These are phyloP conservation scores for Kwoniella dejecticola DNA, from an alignment of 768 basidiomycete genomes.

Conservation along the genomic window DNA sequence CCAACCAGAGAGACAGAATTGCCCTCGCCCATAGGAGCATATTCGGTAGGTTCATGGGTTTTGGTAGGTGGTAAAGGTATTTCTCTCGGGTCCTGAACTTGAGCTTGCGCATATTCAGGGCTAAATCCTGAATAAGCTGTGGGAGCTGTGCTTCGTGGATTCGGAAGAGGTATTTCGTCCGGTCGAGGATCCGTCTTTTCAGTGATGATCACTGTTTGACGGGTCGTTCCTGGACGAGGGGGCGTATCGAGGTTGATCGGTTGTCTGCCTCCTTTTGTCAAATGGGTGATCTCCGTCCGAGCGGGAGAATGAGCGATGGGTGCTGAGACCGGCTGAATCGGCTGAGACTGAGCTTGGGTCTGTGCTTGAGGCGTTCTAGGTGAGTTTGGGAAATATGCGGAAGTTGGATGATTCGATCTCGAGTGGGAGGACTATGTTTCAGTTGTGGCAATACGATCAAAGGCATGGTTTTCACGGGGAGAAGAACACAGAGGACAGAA, in stretches of 20 bases:
- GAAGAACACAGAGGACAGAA: constrained; percentile 8
- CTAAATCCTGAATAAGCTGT: constrained; percentile 17
- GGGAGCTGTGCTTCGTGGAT: constrained; percentile 4
- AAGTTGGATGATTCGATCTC: constrained; percentile 20
- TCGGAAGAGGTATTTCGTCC: constrained; percentile 23
- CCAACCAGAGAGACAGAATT: too few species aligned
- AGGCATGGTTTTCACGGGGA: constrained; percentile 3
- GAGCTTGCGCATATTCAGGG: not conserved
- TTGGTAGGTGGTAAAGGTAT: constrained; percentile 16
- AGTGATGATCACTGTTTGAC: constrained; percentile 31
- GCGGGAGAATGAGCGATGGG: constrained; percentile 1
- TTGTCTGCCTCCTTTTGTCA: not conserved
- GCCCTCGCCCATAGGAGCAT: not conserved
- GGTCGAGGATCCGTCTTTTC: constrained; percentile 9
- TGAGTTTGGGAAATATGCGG: constrained; percentile 11
- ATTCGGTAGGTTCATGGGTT: not conserved
- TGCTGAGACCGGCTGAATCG: not conserved
- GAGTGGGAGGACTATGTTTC: constrained; percentile 18
- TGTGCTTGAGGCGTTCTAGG: not conserved
- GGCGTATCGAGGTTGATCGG: constrained; percentile 16
- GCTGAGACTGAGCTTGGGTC: too few species aligned
- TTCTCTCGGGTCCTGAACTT: constrained; percentile 14
- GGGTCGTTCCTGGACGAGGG: constrained; percentile 17
- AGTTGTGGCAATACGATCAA: not conserved
- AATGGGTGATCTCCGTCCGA: not conserved